phyloP scores from a whole-genome alignment of 1,139 yeast species.

The Scheffersomyces lignicola region DNA sequence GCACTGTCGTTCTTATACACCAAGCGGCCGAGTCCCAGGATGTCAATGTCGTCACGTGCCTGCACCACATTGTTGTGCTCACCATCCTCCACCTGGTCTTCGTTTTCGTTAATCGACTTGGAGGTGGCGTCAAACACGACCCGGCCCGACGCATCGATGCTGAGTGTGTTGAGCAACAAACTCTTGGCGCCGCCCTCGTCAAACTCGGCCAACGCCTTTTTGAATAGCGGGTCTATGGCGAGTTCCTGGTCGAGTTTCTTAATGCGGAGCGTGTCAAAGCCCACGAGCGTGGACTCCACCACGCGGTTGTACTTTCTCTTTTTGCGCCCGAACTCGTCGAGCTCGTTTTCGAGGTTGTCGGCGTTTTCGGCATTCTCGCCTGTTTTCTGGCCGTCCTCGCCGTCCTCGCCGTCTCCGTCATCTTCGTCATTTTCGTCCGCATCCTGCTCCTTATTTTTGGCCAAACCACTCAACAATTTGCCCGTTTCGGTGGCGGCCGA shows the following conservation, averaged over 20 bases:
- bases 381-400: slow-evolving; percentile 17
- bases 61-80: slow-evolving; percentile 7
- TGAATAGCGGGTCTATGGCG: slow-evolving; percentile 83
- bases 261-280: slow-evolving; percentile 60
- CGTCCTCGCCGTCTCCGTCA: slow-evolving; percentile 19
- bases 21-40: slow-evolving; percentile 19
- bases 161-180: slow-evolving; percentile 68
- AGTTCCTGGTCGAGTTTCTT: slow-evolving; percentile 77
- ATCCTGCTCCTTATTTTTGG: slow-evolving; percentile 25
- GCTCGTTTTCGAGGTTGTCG: slow-evolving; percentile 11
- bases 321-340: slow-evolving; percentile 18
- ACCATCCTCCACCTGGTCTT: slow-evolving; percentile 9
- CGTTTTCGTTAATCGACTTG: slow-evolving; percentile 17
- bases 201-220: slow-evolving; percentile 85
- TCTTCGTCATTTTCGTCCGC: slow-evolving; percentile 16
- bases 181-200: slow-evolving; percentile 97
- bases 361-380: slow-evolving; percentile 15
- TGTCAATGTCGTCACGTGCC: slow-evolving; percentile 11
- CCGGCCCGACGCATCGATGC: slow-evolving; percentile 56
- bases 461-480: slow-evolving; percentile 73
- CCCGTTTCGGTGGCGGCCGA: slow-evolving; percentile 93
- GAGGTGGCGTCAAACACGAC: slow-evolving; percentile 64
- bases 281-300: slow-evolving; percentile 46
- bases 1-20: slow-evolving; percentile 30
- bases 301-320: slow-evolving; percentile 41